Base-by-base conservation (phyloP, 768 basidiomycete species). In the Russula ochroleuca region DNA sequence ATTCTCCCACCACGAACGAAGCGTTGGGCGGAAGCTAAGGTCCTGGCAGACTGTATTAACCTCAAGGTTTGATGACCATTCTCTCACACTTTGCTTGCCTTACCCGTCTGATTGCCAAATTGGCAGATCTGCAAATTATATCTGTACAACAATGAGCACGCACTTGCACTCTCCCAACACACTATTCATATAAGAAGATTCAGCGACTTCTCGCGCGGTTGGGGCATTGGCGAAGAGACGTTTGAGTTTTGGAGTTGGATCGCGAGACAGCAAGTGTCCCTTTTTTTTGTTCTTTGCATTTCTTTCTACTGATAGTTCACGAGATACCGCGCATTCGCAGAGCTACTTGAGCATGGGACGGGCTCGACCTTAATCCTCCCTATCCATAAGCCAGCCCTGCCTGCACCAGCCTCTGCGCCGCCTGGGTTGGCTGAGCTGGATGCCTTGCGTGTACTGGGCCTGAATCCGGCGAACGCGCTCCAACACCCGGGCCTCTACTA, bases 201-300 rank as follows among this genome's bases (percentile, higher is more conserved):
- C 68, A 82, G 87, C 6, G 92, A 94, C 69, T 85, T 99, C 68
- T 90, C 90, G 6, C 78, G 89, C 21, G 87, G 88, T 0, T 98
- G 97, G 96, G 92, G 92, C 9, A 98, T 98, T 60, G 95, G 94
- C 17, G 93, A 95, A 69, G 92, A 94, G 70, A 97, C 92, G 0
- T 98, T 92, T 68, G 97, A 98, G 72, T 98, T 88, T 72, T 98
- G 96, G 96, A 91, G 90, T 68, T 99, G 95, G 96, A 80, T 94
- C 60, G 90, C 92, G 9, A 79, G 94, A 71, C 94, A 97, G 92
- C 94, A 15, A 70, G 61, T 88, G 80, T 19, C 41, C 17, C 3
- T n/a, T 48, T 23, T 21, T 53, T 10, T 21, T 57, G 13, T 38
- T 23, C 41, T 43, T 35, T 28, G 15, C 33, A 40, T 47, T 40